Base-by-base conservation (phyloP, 768 basidiomycete genomes). In the Serendipita sp. region DNA sequence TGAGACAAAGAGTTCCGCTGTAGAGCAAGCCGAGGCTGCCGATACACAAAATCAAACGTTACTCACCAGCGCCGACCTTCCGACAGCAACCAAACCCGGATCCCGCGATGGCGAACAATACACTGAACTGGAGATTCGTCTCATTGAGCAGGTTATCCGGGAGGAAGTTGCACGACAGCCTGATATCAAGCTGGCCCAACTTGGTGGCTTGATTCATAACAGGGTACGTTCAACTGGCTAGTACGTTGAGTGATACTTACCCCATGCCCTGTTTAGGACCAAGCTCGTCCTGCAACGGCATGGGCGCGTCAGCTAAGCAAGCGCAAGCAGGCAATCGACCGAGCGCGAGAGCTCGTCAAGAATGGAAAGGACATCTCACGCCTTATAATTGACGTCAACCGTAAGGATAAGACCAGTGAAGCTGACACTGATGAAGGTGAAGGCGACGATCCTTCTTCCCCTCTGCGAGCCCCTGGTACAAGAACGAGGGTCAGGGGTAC, bases 291-390 rank as follows among this genome's bases (percentile, higher is more conserved):
- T 8, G 56, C 56, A 4, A 34, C 56, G 18, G 56, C 56, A 10
- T 60, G 56, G 56, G 28, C 56, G 10, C 56, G 56, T 38, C 56
- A 60, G 30, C 28, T 60, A 8, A 60, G 56, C 56, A 60, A 60
- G 36, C 56, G 56, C 28, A 60, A 60, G 56, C 56, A 60, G 34
- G 56, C 56, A 10, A 60, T 60, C 32, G 56, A 60, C 35, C 28
- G 36, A n/a, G 56, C 56, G 18, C 4, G 56, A 60, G 56, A 60
- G 34, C 8, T 60, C 4, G 56, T 35, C 56, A 60, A 35, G 56
- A 32, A 60, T n/a, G 56, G 56, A 60, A 60, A 60, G 18, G 36
- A 38, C n/a, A 15, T 54, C 30, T 15, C 52, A 15, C 13, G 30
- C 32, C 11, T 16, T 32, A 15, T 11, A 15, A 54, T 54, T 32